phyloP scores from a whole-genome alignment of 495 filamentous ascomycete genomes.

The Penicillium odoratum region DNA sequence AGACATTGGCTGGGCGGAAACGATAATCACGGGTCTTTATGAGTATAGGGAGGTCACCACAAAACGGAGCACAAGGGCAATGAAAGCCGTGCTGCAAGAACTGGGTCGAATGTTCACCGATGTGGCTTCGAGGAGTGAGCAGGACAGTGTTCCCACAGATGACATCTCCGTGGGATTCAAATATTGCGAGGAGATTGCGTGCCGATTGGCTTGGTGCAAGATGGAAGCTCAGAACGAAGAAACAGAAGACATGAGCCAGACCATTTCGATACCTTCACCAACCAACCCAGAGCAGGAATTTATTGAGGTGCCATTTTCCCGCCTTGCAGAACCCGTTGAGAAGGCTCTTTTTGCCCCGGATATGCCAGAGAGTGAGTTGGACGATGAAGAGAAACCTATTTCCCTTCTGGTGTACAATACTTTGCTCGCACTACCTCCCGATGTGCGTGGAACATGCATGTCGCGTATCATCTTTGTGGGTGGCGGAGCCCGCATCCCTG shows the following conservation, averaged over 20 bases:
- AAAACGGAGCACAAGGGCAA: conserved; percentile 69
- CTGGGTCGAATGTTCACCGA: conserved; percentile 63
- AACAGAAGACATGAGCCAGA: not conserved
- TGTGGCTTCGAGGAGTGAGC: conserved; percentile 21
- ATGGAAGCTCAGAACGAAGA: conserved; percentile 20
- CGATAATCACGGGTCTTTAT: conserved; percentile 75
- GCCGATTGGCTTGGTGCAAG: conserved; percentile 76
- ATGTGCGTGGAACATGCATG: conserved; percentile 84
- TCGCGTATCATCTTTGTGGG: conserved; percentile 86
- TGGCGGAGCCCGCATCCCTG: conserved; percentile 75
- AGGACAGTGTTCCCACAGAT: conserved; percentile 15
- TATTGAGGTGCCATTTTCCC: conserved; percentile 61
- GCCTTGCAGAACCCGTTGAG: conserved; percentile 73
- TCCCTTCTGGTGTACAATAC: conserved; percentile 70
- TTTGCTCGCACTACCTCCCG: conserved; percentile 74
- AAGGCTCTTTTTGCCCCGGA: conserved; percentile 65
- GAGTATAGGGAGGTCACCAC: conserved; percentile 80
- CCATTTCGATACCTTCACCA: conserved; percentile 46
- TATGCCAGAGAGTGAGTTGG: conserved; percentile 55
- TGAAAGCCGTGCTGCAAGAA: conserved; percentile 64
- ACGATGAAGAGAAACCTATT: conserved; percentile 82
- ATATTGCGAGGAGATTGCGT: conserved; percentile 74
- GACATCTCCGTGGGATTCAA: conserved; percentile 60
- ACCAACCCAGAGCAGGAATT: conserved; percentile 39
- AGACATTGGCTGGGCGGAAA: conserved; percentile 91